Evolutionary conservation across 1,139 yeast genomes (phyloP), one percentile per base, ranked within the genome.

Genomic region (Scheffersomyces cryptocercus): DNA sequence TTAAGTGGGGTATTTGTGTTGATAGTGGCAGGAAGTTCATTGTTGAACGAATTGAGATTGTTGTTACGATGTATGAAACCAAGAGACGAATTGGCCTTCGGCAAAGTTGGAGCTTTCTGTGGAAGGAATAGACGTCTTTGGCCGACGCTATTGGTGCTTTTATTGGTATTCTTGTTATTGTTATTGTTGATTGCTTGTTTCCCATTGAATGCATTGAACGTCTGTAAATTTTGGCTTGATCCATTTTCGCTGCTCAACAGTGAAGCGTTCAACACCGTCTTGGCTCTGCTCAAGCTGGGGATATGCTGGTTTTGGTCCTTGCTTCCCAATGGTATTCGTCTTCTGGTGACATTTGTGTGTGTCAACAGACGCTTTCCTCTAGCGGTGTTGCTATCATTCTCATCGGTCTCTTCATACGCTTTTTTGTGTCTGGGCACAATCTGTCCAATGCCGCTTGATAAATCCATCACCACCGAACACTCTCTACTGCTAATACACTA

Each of bases 291-390:
- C 46, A 72, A 59, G 3, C 57, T 40, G 1, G 70, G 67, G n/a
- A 59, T 41, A 29, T 50, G 49, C 44, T 53, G 52, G 53, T 77
- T 77, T 42, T 64, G 70, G 53, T 73, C 76, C 51, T 77, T 77
- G 2, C 81, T 81, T 3, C 80, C 79, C 45, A 77, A 65, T 0
- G 82, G 82, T 1, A 76, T 64, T 50, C 35, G 35, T 31, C 20
- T 31, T 14, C 82, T 59, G 35, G 54, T 42, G 46, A 20, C 26
- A 20, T 20, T 20, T 20, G 26, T 20, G 26, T 20, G 7, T 20
- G 26, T 20, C 26, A 15, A 28, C 32, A 39, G 24, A 44, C 52
- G 35, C 13, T 31, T 31, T 6, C 36, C 36, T n/a, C 35, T 26
- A 13, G 35, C 26, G 32, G 26, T 6, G 6, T 29, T 31, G 24